phyloP scores from a whole-genome alignment of 768 basidiomycete genomes.

The Ramaria sp. region DNA sequence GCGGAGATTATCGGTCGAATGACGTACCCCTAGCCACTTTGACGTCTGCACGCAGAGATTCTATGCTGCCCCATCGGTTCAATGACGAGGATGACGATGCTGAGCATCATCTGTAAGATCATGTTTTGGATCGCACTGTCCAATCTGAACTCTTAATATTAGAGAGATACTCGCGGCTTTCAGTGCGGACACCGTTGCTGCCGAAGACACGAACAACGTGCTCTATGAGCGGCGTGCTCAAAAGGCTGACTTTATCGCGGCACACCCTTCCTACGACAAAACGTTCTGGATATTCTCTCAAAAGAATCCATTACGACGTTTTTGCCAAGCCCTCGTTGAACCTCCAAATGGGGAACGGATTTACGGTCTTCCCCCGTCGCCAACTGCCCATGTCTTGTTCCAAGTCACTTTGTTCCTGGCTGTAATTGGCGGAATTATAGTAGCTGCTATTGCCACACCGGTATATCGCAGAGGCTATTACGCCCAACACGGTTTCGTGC shows the following conservation, averaged over 20 bases:
- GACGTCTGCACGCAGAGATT: constrained; percentile 23
- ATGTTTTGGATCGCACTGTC: not conserved
- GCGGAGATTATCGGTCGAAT: constrained; percentile 35
- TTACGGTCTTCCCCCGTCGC: constrained; percentile 63
- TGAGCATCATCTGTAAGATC: constrained; percentile 60
- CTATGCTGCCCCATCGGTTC: constrained; percentile 18
- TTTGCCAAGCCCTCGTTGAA: constrained; percentile 75
- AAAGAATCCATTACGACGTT: constrained; percentile 53
- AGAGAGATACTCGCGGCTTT: constrained; percentile 64
- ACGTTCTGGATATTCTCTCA: constrained; percentile 86
- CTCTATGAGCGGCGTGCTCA: constrained; percentile 60
- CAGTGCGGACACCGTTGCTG: constrained; percentile 36
- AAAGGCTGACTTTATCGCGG: constrained; percentile 78
- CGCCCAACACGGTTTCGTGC: constrained; percentile 40
- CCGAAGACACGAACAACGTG: constrained; percentile 50
- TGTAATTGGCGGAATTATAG: constrained; percentile 71
- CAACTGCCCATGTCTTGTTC: constrained; percentile 56
- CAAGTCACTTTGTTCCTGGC: constrained; percentile 62
- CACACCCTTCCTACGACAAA: constrained; percentile 84
- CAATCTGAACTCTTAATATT: not conserved
- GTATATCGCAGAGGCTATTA: constrained; percentile 70
- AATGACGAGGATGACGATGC: constrained; percentile 42
- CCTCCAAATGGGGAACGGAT: constrained; percentile 83
- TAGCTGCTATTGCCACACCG: constrained; percentile 78
- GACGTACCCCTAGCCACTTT: constrained; percentile 55